A percentile compares a stretch with the other conserved stretches of the same genome.
These are phyloP conservation scores for Solanum pinnatisectum DNA, from an alignment of 257 asterid species.

Conservation along the genomic window DNA sequence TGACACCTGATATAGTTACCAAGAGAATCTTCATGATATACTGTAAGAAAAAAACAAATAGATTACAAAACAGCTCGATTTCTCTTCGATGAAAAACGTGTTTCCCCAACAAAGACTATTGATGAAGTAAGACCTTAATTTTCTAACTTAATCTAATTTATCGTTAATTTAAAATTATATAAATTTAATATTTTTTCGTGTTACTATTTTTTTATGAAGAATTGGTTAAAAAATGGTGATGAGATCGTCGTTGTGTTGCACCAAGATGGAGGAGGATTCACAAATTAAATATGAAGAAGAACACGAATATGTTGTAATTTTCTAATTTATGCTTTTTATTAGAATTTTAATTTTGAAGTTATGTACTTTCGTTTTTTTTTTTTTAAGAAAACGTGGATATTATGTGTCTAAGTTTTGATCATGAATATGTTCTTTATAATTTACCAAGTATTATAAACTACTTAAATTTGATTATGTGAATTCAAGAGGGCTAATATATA, in stretches of 20 bases:
- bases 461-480: neutral
- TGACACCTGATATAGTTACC: accelerated
- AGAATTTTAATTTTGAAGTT: neutral
- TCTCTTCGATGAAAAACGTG: neutral
- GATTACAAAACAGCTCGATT: neutral
- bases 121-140: neutral
- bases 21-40: neutral
- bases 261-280: too few relatives aligned
- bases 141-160: too few relatives aligned
- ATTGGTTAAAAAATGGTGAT: too few relatives aligned
- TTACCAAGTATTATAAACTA: neutral
- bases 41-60: neutral
- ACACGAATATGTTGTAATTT: neutral
- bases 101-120: too few relatives aligned
- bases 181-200: too few relatives aligned
- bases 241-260: too few relatives aligned
- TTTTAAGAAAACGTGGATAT: neutral
- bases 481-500: neutral
- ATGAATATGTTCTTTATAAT: neutral
- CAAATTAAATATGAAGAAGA: neutral
- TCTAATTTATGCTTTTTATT: neutral
- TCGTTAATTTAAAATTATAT: too few relatives aligned
- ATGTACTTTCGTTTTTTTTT: neutral
- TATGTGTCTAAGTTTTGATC: too few relatives aligned
- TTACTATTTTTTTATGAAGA: too few relatives aligned